Evolutionary conservation across 1,139 yeast genomes (phyloP).

Genomic region (Zygosaccharomyces sapae): DNA sequence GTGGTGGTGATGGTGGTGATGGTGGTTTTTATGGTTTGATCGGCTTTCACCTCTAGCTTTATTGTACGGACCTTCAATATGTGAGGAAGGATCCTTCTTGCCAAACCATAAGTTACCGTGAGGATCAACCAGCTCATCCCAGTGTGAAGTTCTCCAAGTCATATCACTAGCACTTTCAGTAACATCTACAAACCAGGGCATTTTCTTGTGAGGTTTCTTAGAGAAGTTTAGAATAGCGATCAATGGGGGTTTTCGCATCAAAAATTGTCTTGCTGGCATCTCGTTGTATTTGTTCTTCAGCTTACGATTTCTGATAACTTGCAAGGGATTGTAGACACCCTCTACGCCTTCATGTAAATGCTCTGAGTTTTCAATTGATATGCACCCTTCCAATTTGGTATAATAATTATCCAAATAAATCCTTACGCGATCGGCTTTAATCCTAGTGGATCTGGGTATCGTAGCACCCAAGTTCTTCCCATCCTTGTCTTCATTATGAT

Average conservation of each 20-base stretch:
- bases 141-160: slow-evolving; percentile 63
- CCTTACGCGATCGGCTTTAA: slow-evolving; percentile 33
- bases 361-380: slow-evolving; percentile 16
- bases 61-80: background rate
- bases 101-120: slow-evolving; percentile 62
- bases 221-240: slow-evolving; percentile 34
- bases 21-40: slow-evolving; percentile 8
- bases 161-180: slow-evolving; percentile 59
- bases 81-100: slow-evolving; percentile 5
- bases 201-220: slow-evolving; percentile 22
- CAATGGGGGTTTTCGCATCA: slow-evolving; percentile 29
- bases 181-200: slow-evolving; percentile 63
- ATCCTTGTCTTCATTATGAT: background rate
- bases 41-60: slow-evolving; percentile 2
- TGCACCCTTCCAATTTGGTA: slow-evolving; percentile 26
- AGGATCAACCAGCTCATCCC: slow-evolving; percentile 54
- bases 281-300: slow-evolving; percentile 45
- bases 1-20: slow-evolving; percentile 11
- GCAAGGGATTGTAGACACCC: slow-evolving; percentile 76
- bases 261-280: slow-evolving; percentile 29
- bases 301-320: slow-evolving; percentile 66
- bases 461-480: no score
- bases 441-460: slow-evolving; percentile 26
- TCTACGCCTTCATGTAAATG: slow-evolving; percentile 44
- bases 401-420: slow-evolving; percentile 35